Base-by-base conservation (phyloP, 192 early-diverging fungal species). In the Backusella morwellensis region DNA sequence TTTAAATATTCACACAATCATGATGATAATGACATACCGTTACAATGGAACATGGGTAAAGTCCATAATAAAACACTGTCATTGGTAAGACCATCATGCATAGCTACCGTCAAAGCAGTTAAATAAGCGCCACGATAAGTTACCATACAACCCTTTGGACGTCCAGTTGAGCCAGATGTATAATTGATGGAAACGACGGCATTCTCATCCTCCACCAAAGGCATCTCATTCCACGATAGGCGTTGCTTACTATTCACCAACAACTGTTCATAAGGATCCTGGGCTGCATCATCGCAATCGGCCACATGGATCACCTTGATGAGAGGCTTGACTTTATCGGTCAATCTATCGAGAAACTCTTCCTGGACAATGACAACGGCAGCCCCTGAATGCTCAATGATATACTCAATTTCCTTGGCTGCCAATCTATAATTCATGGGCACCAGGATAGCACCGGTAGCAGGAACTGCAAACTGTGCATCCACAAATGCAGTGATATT, bases 401-500 rank as follows among this genome's bases (percentile, higher is more conserved):
- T 90, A 68, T 91, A 92, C 7, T 79, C 85, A 1, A 92, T 80
- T 76, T 92, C 91, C 5, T 69, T 40, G 6, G 83, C 73, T 2
- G 78, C 81, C 1, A 92, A 77, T 19, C 91, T 84, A 7, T 86
- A 82, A 73, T 92, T 92, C 71, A 92, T 80, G 11, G 87, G 86
- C 6, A 88, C 88, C 7, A 91, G 75, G 17, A 89, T 82, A 7
- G 82, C 89, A 23, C 85, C 83, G n/a, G 84, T 73, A 34, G 85
- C 84, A 8, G 89, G 88, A n/a, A 92, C 82, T 15, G 81, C 90
- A 82, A 84, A 92, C n/a, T 90, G 86, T 1, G 88, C 86, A 32
- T 92, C 91, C 4, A 92, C 74, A 72, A 88, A 77, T 8, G 83
- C 77, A n/a, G 86, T 85, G 26, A 83, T 86, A 67, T 91, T 92